Percentiles rank a stretch among this genome's conserved stretches.
phyloP scores from a whole-genome alignment of 2,329 filamentous ascomycete species.

The Zasmidium angulare region DNA sequence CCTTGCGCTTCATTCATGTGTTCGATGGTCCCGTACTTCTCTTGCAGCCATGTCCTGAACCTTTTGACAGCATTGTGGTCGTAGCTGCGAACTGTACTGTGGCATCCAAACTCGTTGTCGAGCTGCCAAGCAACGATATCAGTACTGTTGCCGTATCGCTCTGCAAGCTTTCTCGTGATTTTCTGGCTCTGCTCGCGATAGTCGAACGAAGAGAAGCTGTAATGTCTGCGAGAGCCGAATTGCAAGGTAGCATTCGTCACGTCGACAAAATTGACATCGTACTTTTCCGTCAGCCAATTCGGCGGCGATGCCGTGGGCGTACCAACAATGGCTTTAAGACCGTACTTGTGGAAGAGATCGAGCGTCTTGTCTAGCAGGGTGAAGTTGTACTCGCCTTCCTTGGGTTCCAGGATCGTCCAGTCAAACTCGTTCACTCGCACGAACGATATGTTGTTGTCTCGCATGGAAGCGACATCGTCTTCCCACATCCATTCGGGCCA shows the following conservation, averaged over 20 bases:
- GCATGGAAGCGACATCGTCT: slow-evolving; percentile 21
- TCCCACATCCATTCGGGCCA: slow-evolving; percentile 31
- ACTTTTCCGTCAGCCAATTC: slow-evolving; percentile 27
- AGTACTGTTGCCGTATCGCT: slow-evolving; percentile 25
- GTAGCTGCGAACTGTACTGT: slow-evolving; percentile 27
- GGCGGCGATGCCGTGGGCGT: slow-evolving; percentile 26
- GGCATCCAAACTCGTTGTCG: slow-evolving; percentile 28
- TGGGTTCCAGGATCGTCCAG: slow-evolving; percentile 24
- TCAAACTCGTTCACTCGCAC: slow-evolving; percentile 28
- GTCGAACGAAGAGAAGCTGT: slow-evolving; percentile 27
- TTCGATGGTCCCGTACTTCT: slow-evolving; percentile 28
- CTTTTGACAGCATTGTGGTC: slow-evolving; percentile 25
- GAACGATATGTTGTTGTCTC: slow-evolving; percentile 23
- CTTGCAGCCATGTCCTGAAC: slow-evolving; percentile 24
- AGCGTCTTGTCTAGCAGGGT: slow-evolving; percentile 24
- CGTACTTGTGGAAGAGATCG: slow-evolving; percentile 22
- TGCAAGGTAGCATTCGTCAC: slow-evolving; percentile 23
- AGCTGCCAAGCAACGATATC: slow-evolving; percentile 24
- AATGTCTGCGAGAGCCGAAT: slow-evolving; percentile 25
- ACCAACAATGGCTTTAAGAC: slow-evolving; percentile 23
- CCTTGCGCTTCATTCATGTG: slow-evolving; percentile 27
- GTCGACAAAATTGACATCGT: slow-evolving; percentile 25
- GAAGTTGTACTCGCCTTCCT: slow-evolving; percentile 27
- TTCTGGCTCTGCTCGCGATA: slow-evolving; percentile 24
- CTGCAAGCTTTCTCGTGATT: slow-evolving; percentile 25